Percentiles rank a stretch among this genome's conserved stretches.
These are phyloP conservation scores for Filobasidium floriforme DNA, from an alignment of 768 basidiomycete species.

Conservation along the genomic window DNA sequence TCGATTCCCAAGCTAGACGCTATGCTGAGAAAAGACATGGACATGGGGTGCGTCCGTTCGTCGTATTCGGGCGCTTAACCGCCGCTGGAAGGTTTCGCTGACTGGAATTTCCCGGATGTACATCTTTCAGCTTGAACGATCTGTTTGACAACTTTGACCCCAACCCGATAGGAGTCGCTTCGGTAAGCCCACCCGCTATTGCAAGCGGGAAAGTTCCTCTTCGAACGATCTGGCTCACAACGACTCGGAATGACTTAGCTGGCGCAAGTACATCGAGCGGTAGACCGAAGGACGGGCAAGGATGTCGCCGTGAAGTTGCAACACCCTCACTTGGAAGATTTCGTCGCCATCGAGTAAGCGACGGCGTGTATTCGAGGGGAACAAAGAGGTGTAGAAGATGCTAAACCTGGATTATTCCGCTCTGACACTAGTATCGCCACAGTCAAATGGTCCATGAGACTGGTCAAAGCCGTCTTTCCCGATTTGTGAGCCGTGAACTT, in stretches of 20 bases:
- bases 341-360: slow-evolving; percentile 77
- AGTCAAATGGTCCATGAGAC: slow-evolving; percentile 54
- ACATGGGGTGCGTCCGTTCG: slow-evolving; percentile 20
- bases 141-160: slow-evolving; percentile 80
- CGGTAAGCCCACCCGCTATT: slow-evolving; percentile 48
- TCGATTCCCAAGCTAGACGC: slow-evolving; percentile 66
- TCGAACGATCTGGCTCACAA: neutral
- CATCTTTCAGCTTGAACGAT: slow-evolving; percentile 55
- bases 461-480: slow-evolving; percentile 89
- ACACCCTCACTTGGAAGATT: slow-evolving; percentile 89
- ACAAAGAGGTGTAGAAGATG: neutral
- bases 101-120: neutral
- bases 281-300: slow-evolving; percentile 61
- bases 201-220: no score
- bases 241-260: slow-evolving; percentile 18
- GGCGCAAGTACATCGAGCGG: slow-evolving; percentile 88
- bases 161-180: slow-evolving; percentile 86
- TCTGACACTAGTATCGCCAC: slow-evolving; percentile 39
- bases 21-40: slow-evolving; percentile 74
- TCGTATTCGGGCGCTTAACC: neutral
- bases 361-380: neutral
- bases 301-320: slow-evolving; percentile 71
- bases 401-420: neutral
- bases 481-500: slow-evolving; percentile 54
- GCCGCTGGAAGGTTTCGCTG: neutral